Percentiles rank a stretch among this genome's conserved stretches.
These are phyloP conservation scores for Xylaria cubensis DNA, from an alignment of 495 filamentous ascomycete species.

Conservation along the genomic window DNA sequence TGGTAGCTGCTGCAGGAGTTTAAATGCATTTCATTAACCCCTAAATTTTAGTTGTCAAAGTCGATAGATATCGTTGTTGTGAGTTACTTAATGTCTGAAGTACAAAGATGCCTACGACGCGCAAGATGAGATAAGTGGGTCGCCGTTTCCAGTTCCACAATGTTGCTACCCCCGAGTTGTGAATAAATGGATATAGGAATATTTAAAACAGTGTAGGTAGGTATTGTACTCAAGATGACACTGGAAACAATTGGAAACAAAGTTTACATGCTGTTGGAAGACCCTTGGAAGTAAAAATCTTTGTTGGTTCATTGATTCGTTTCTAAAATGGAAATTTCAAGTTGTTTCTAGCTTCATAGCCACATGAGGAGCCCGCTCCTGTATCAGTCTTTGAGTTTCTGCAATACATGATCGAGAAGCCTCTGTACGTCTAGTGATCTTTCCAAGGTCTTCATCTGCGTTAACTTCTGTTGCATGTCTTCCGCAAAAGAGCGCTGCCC, in stretches of 20 bases:
- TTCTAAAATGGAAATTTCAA: background rate
- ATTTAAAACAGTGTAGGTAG: background rate
- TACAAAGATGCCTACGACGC: background rate
- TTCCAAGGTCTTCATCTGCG: constrained; percentile 44
- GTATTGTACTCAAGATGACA: too few species aligned
- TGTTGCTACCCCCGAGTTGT: too few species aligned
- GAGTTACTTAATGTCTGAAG: background rate
- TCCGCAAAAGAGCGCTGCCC: constrained; percentile 26
- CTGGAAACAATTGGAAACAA: too few species aligned
- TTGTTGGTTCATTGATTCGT: background rate
- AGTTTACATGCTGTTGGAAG: background rate
- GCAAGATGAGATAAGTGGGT: background rate
- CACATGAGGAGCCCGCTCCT: background rate
- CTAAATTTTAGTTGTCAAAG: background rate
- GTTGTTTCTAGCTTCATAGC: background rate
- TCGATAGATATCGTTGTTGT: background rate
- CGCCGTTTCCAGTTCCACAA: background rate
- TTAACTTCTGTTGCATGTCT: constrained; percentile 33
- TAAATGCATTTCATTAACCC: background rate
- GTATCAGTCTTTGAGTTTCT: constrained; percentile 18
- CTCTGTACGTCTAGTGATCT: constrained; percentile 53
- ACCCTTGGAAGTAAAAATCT: background rate
- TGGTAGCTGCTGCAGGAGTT: background rate
- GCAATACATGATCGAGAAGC: constrained; percentile 33
- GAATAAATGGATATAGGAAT: background rate